Evolutionary conservation across 2,329 filamentous ascomycete genomes (phyloP), one percentile per base, ranked within the genome.

Genomic region (Trichoderma endophyticum): DNA sequence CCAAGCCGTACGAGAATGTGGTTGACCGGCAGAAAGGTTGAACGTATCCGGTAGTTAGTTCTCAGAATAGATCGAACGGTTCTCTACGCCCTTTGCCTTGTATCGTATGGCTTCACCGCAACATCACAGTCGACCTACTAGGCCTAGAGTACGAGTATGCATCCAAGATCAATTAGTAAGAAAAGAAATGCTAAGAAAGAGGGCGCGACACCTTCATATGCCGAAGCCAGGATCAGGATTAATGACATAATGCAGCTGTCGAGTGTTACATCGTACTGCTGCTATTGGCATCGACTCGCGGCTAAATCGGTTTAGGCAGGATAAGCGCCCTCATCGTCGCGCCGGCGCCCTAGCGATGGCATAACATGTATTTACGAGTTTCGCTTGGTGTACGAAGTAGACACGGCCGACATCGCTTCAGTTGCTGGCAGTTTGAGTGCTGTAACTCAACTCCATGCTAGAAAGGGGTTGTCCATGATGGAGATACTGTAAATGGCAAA

Each of bases 241-340:
- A 34, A 65, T 65, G 39, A 65, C 62, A 65, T 51, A 54, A 65
- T 65, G 56, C 15, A 60, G 28, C 56, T 54, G 48, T 30, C 56
- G 30, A 32, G 18, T 26, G 62, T 51, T 54, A 48, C 62, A 54
- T 65, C 39, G 21, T 21, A 65, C 39, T 65, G 21, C 28, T 65
- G 7, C 39, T 34, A 24, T 51, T 64, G 62, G 26, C 30, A 32
- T 21, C 26, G 39, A 54, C 48, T 51, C 24, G 15, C 62, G 62
- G 62, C 62, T 65, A 65, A 65, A 65, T 65, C 62, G 30, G 39
- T 24, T 54, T 65, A 65, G 62, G 62, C 62, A 65, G 43, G 48
- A 65, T 54, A 54, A 32, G 26, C 62, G 62, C 62, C 62, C 62
- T 54, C 39, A 65, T 24, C 9, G 12, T 65, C 28, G 62, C 62